Percentiles rank a stretch among this genome's conserved stretches.
These are phyloP conservation scores for Exobasidium cylindrosporum DNA, from an alignment of 1,284 basidiomycete genomes.

Conservation along the genomic window DNA sequence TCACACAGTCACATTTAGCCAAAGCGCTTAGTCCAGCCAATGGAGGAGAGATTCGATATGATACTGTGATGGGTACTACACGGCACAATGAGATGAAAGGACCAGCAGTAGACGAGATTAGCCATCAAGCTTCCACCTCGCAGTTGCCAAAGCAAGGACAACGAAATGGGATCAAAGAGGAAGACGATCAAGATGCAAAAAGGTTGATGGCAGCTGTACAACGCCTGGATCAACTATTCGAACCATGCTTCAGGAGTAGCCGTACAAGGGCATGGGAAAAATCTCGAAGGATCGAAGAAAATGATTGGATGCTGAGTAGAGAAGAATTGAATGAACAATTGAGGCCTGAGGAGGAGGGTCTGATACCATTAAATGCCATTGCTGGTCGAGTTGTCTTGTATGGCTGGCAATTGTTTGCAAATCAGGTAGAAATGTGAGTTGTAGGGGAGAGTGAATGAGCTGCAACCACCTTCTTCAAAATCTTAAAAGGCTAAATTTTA, in stretches of 20 bases:
- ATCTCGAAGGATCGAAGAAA: conserved; percentile 1
- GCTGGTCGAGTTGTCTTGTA: conserved; percentile 7
- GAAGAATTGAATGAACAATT: conserved; percentile 10
- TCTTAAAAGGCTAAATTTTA: not conserved
- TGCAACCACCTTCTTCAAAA: not conserved
- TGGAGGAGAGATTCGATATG: not conserved
- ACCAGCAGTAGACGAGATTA: not conserved
- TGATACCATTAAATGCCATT: conserved; percentile 9
- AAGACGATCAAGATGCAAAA: not conserved
- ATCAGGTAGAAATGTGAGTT: conserved; percentile 14
- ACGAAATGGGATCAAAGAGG: not conserved
- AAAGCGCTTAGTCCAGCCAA: not conserved
- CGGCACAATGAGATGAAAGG: not conserved
- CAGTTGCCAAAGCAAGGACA: not conserved
- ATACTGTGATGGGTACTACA: not conserved
- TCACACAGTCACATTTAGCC: not conserved
- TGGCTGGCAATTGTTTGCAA: conserved; percentile 12
- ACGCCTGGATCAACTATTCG: not conserved
- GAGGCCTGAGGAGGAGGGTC: conserved; percentile 4
- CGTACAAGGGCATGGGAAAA: conserved; percentile 9
- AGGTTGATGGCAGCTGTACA: not conserved
- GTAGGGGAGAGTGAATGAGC: no score
- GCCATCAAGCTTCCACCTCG: not conserved
- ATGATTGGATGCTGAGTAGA: not conserved
- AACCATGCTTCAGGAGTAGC: not conserved